Evolutionary conservation across 1,139 yeast species (phyloP).

Genomic region (Kodamaea ohmeri): DNA sequence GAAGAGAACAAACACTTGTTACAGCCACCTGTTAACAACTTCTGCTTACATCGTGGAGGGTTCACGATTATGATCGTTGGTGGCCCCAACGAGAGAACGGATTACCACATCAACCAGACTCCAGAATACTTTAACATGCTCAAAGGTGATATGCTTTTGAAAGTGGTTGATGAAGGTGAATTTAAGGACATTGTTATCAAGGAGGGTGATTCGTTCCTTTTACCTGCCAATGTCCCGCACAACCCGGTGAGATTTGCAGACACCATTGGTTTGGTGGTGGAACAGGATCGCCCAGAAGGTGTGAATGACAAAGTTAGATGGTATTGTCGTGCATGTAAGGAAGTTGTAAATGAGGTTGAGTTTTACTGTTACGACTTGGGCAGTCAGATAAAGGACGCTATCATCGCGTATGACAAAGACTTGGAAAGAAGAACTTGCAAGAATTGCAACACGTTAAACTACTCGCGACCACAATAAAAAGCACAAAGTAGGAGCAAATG

Average conservation of each 20-base stretch:
- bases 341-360: conserved; percentile 62
- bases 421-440: conserved; percentile 66
- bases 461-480: conserved; percentile 50
- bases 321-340: conserved; percentile 75
- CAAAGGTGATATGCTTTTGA: conserved; percentile 81
- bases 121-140: conserved; percentile 92
- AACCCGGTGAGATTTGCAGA: conserved; percentile 84
- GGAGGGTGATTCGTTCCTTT: conserved; percentile 84
- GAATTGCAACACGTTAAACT: conserved; percentile 69
- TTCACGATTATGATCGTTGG: conserved; percentile 94
- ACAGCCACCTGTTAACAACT: conserved; percentile 91
- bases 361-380: conserved; percentile 83
- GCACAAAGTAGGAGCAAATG: neutral
- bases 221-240: conserved; percentile 85
- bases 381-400: conserved; percentile 85
- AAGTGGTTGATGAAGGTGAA: conserved; percentile 79
- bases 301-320: conserved; percentile 72
- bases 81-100: conserved; percentile 92
- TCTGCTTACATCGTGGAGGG: conserved; percentile 85
- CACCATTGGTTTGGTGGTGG: conserved; percentile 91
- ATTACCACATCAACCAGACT: conserved; percentile 89
- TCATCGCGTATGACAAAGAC: conserved; percentile 65
- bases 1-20: conserved; percentile 69
- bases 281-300: conserved; percentile 81
- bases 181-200: conserved; percentile 72